Conservation (phyloP, 352 stramenopile genomes). For the Phytopythium vexans region DNA sequence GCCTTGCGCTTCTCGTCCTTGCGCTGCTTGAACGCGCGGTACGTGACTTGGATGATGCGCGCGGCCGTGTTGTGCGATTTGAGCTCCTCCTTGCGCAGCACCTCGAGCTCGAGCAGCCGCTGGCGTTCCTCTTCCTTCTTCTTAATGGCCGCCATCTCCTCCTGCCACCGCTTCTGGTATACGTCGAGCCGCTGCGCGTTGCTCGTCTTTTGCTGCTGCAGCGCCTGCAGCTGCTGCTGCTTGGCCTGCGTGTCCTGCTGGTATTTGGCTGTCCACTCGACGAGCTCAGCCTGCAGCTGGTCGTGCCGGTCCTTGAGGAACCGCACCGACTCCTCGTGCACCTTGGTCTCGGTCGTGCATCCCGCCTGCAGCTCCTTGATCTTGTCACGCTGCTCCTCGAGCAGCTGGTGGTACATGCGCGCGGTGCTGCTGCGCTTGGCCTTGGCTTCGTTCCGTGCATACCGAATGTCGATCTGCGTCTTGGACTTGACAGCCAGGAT, state of each 20-base stretch:
- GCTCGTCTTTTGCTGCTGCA: constrained; percentile 52
- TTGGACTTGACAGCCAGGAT: constrained; percentile 82
- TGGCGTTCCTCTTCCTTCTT: constrained; percentile 72
- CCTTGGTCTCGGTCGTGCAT: constrained; percentile 57
- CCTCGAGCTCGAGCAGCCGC: constrained; percentile 61
- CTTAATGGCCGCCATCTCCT: constrained; percentile 68
- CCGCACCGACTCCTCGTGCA: constrained; percentile 70
- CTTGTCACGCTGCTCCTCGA: constrained; percentile 68
- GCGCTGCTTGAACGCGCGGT: constrained; percentile 33
- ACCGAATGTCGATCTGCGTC: constrained; percentile 80
- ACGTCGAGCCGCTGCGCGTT: constrained; percentile 63
- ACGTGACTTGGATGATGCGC: constrained; percentile 67
- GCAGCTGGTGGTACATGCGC: constrained; percentile 77
- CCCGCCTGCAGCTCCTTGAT: constrained; percentile 66
- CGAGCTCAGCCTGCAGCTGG: constrained; percentile 53
- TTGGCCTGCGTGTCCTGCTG: constrained; percentile 76
- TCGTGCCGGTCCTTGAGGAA: constrained; percentile 84
- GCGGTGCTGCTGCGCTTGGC: constrained; percentile 79
- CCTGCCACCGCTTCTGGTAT: constrained; percentile 67
- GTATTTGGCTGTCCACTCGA: constrained; percentile 80
- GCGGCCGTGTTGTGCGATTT: constrained; percentile 68
- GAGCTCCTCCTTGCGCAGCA: constrained; percentile 56
- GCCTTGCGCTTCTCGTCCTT: constrained; percentile 67
- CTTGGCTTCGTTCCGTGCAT: constrained; percentile 78
- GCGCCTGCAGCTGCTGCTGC: constrained; percentile 50